These are phyloP conservation scores for Geoglossum glabrum DNA, from an alignment of 495 filamentous ascomycete species.

Conservation along the genomic window DNA sequence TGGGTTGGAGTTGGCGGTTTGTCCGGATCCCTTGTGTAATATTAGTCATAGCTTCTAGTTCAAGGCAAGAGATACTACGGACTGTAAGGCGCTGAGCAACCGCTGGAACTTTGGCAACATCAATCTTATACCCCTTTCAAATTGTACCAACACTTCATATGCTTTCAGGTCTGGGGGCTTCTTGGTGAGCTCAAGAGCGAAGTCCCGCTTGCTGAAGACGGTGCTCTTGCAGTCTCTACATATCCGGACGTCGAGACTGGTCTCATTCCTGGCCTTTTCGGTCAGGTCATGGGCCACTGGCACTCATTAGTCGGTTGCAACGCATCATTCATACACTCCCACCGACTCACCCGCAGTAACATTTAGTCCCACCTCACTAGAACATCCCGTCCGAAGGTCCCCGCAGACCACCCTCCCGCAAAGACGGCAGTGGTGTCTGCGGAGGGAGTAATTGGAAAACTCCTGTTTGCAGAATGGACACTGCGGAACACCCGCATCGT, in stretches of 20 bases:
- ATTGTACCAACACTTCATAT: constrained; percentile 75
- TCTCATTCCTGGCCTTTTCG: constrained; percentile 38
- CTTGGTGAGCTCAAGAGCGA: constrained; percentile 42
- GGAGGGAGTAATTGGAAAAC: constrained; percentile 72
- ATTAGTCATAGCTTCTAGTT: background rate
- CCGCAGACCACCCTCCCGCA: constrained; percentile 87
- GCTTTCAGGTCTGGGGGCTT: constrained; percentile 59
- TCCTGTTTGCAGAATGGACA: constrained; percentile 93
- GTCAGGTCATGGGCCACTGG: constrained; percentile 27
- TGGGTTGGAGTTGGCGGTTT: constrained; percentile 55
- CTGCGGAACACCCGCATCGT: constrained; percentile 56
- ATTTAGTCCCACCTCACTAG: constrained; percentile 59
- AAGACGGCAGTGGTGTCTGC: constrained; percentile 84
- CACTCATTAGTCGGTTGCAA: constrained; percentile 10
- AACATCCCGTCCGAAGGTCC: constrained; percentile 66
- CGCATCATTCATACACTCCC: background rate
- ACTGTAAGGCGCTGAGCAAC: constrained; percentile 47
- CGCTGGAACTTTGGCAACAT: constrained; percentile 77
- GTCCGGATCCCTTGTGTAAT: constrained; percentile 33
- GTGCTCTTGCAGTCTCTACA: constrained; percentile 76
- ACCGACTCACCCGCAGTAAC: constrained; percentile 43
- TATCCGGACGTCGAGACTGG: constrained; percentile 69
- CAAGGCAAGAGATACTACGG: constrained; percentile 12
- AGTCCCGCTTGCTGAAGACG: constrained; percentile 71
- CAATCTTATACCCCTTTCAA: constrained; percentile 69